phyloP scores from a whole-genome alignment of 192 early-diverging fungal species.

The Coemansia sp. region DNA sequence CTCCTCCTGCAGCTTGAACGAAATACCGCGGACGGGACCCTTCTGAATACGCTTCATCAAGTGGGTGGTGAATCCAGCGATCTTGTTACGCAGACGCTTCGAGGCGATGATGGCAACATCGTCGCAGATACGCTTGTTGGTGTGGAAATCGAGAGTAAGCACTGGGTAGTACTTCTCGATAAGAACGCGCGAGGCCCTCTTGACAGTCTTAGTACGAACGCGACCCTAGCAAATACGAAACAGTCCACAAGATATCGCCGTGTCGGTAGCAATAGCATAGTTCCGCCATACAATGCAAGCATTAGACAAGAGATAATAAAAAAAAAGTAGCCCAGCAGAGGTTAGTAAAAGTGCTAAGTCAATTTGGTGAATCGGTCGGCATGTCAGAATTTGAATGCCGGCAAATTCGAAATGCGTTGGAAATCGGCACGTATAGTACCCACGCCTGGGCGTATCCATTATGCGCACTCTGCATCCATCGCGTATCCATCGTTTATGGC shows the following conservation, averaged over 20 bases:
- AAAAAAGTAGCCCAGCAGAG: background rate
- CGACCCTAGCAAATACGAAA: slow-evolving; percentile 66
- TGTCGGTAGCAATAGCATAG: background rate
- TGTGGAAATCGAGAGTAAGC: slow-evolving; percentile 98
- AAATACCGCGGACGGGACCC: slow-evolving; percentile 98
- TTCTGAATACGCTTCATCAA: slow-evolving; percentile 99
- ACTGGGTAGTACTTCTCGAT: slow-evolving; percentile 99
- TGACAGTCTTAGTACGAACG: slow-evolving; percentile 99
- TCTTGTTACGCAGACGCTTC: slow-evolving; percentile 99
- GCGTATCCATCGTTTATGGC: slow-evolving; percentile 3
- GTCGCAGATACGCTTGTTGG: slow-evolving; percentile 98
- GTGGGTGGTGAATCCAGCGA: slow-evolving; percentile 99
- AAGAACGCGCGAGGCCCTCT: slow-evolving; percentile 99
- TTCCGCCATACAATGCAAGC: slow-evolving; percentile 6
- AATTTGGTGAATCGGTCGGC: background rate
- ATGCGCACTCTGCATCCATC: slow-evolving; percentile 3
- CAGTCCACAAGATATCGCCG: background rate
- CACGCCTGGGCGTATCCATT: background rate
- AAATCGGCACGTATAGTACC: background rate
- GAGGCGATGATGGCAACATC: slow-evolving; percentile 98
- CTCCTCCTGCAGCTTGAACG: slow-evolving; percentile 99
- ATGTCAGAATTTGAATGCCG: background rate
- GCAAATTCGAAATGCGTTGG: slow-evolving; percentile 1
- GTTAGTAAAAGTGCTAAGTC: background rate
- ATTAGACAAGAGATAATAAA: background rate